Percentiles rank a stretch among this genome's conserved stretches.
Conservation (phyloP, 345 rosid genomes). For the Syzygium jambos region DNA sequence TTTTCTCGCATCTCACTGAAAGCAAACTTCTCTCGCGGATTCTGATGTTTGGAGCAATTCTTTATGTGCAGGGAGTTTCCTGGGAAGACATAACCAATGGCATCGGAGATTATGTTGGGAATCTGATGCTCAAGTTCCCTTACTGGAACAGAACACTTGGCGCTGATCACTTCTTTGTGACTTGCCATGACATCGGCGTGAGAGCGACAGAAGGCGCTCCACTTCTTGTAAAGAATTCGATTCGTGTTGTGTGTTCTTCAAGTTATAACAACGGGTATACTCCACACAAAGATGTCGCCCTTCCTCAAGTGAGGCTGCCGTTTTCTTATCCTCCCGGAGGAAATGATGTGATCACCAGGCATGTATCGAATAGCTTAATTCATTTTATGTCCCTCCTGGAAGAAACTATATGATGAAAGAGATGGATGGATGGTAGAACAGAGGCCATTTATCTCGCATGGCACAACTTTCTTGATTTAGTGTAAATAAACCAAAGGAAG, state of each 20-base stretch:
- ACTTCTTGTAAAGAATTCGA: conserved; percentile 10
- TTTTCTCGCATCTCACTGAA: background rate
- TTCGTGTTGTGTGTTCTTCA: conserved; percentile 8
- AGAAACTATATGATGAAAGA: background rate
- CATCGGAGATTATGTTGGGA: background rate
- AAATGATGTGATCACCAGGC: conserved; percentile 5
- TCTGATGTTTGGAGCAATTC: background rate
- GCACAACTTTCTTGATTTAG: background rate
- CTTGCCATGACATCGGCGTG: conserved; percentile 5
- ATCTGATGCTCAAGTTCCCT: conserved; percentile 2
- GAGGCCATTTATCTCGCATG: background rate
- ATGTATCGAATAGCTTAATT: background rate
- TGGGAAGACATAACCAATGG: background rate
- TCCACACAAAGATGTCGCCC: conserved; percentile 16
- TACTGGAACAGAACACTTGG: conserved; percentile 17
- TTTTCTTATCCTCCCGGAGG: background rate
- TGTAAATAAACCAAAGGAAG: background rate
- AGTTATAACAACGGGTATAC: conserved; percentile 1
- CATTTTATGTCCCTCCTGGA: background rate
- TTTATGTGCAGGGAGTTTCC: background rate
- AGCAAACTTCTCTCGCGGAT: background rate
- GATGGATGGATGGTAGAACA: background rate
- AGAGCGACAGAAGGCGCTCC: background rate
- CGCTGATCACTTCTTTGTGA: conserved; percentile 10
- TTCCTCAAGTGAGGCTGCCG: conserved; percentile 4